Base-by-base conservation (phyloP, 495 filamentous ascomycete species). In the Podospora pseudopauciseta region DNA sequence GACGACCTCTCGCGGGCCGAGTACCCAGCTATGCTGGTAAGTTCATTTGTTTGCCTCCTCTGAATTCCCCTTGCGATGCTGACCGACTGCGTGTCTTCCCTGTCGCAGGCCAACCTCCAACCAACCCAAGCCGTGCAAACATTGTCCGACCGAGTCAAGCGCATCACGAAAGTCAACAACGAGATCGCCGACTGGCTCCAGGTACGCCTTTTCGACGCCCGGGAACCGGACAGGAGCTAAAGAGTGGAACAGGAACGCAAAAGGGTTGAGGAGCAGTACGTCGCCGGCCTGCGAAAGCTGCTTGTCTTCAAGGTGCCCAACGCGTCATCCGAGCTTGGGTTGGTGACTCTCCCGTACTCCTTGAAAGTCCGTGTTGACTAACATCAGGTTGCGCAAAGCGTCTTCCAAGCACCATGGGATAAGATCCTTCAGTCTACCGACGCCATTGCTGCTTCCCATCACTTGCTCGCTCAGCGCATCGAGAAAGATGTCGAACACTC, bases 101-200 rank as follows among this genome's bases (percentile, higher is more conserved):
- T 62, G 18, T 34, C 62, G 27, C 73, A 98, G 94, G 90, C 88
- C 67, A 88, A 88, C 70, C 85, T 99, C 71, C 88, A 93, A 73
- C 96, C 95, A 16, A 83, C 82, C 71, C 92, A 95, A 81, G 94
- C 96, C 65, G 92, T 94, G 34, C 85, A 85, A 66, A 86, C 93
- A 34, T 84, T 99, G 65, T 89, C 90, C 75, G 94, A 98, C 76
- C 92, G 96, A 71, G 86, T 98, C 74, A 91, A 91, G 77, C 85
- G 92, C 75, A 94, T 97, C 74, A 87, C 88, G 67, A 91, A 88
- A 76, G 82, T 96, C 83, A 97, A 99, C 81, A 77, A 83, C 70
- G 92, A 97, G 78, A 92, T 99, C 72, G 94, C 95, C 72, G 94
- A 98, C 80, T 99, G 94, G 91, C 85, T 99, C 64, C 92, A 95